phyloP scores from a whole-genome alignment of 1,139 yeast genomes.

The Candida tropicalis region DNA sequence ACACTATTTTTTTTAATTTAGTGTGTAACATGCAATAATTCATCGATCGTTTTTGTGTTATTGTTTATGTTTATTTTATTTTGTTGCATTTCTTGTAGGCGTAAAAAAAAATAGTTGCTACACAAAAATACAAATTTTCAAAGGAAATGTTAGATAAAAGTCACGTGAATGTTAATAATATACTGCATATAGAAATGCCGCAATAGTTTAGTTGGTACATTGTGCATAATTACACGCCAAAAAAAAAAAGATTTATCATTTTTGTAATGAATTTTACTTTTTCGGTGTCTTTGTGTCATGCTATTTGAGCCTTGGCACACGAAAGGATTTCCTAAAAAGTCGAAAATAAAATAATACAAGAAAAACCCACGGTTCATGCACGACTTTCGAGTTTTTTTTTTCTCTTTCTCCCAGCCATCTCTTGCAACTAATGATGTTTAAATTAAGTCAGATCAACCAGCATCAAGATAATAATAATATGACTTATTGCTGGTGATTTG shows the following conservation, averaged over 20 bases:
- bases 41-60: neutral
- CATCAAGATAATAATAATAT: neutral
- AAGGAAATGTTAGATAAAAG: too few species aligned
- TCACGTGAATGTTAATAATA: neutral
- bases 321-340: neutral
- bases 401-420: neutral
- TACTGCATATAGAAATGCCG: neutral
- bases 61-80: slow-evolving; percentile 1
- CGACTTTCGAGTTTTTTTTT: neutral
- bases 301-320: neutral
- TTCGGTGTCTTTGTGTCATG: neutral
- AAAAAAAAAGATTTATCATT: neutral
- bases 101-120: neutral
- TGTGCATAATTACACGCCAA: neutral
- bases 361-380: neutral
- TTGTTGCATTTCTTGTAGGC: neutral
- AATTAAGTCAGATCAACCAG: slow-evolving; percentile 2
- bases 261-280: neutral
- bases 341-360: neutral
- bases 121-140: neutral
- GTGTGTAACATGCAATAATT: neutral
- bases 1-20: neutral
- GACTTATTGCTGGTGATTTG: neutral
- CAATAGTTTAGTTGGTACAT: neutral
- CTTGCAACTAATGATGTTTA: neutral